Percentiles rank a stretch among this genome's conserved stretches.
Conservation (phyloP, 139 green algal species). For the Closterium sp. region DNA sequence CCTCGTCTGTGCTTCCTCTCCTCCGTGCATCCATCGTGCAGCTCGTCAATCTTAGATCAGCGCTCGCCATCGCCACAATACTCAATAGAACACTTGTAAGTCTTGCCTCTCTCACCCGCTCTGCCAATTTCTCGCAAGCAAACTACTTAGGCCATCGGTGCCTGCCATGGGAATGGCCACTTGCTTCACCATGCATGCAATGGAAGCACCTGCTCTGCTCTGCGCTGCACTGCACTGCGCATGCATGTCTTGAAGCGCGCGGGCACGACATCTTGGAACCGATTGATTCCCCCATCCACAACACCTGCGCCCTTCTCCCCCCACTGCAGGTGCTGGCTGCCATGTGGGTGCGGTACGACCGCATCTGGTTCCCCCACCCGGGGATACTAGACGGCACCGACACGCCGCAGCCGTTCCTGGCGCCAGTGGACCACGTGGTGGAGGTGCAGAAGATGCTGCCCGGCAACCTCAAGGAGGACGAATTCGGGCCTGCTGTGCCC, state of each 20-base stretch:
- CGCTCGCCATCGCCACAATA: conserved; percentile 38
- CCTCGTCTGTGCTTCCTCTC: no score
- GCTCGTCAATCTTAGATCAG: not conserved
- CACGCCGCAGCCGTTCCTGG: conserved; percentile 76
- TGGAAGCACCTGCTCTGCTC: not conserved
- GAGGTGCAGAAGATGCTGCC: conserved; percentile 57
- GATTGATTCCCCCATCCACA: not conserved
- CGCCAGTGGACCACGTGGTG: conserved; percentile 87
- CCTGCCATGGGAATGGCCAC: no score
- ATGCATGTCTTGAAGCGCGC: conserved; percentile 11
- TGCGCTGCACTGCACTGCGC: no score
- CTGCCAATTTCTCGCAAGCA: no score
- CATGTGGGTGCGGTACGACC: conserved; percentile 80
- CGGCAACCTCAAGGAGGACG: not conserved
- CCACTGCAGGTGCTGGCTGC: conserved; percentile 58
- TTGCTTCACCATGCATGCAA: no score
- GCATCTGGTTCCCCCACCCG: conserved; percentile 85
- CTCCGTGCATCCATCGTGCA: no score
- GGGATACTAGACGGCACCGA: conserved; percentile 76
- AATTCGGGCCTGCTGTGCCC: conserved; percentile 17
- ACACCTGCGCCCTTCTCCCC: not conserved
- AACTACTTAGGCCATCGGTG: no score
- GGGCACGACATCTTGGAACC: not conserved
- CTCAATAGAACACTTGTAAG: conserved; percentile 38
- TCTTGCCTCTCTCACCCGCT: not conserved